phyloP scores from a whole-genome alignment of 225 moss, liverwort and hornwort species.

The Bryoerythrophyllum caledonicum region DNA sequence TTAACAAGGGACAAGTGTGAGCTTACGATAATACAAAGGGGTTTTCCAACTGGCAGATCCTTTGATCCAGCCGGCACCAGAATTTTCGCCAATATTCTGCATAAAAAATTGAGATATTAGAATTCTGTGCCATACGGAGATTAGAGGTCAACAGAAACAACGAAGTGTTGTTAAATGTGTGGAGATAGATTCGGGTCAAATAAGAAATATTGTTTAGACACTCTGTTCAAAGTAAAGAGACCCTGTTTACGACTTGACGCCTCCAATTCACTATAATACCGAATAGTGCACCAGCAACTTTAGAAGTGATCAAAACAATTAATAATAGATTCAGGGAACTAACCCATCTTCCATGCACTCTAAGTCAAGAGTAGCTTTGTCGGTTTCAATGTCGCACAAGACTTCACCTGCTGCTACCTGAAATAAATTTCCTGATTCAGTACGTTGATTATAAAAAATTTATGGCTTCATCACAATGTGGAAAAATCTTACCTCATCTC shows the following conservation, averaged over 20 bases:
- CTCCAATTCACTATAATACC: not conserved
- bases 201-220: not conserved
- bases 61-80: slow-evolving; percentile 78
- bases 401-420: slow-evolving; percentile 91
- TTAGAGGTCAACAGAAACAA: not conserved
- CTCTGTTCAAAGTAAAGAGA: not conserved
- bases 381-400: slow-evolving; percentile 93
- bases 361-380: slow-evolving; percentile 95
- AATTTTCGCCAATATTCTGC: slow-evolving; percentile 88
- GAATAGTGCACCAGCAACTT: not conserved
- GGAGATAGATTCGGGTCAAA: not conserved
- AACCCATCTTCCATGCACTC: slow-evolving; percentile 99
- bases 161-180: not conserved
- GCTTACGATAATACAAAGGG: slow-evolving; percentile 86
- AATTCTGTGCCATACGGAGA: not conserved
- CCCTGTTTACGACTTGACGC: not conserved
- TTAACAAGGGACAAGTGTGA: not conserved
- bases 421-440: slow-evolving; percentile 6
- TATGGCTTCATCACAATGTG: not conserved
- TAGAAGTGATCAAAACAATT: not conserved
- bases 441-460: not conserved
- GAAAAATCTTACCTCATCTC: slow-evolving; percentile 63
- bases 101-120: slow-evolving; percentile 15
- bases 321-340: slow-evolving; percentile 21
- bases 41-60: slow-evolving; percentile 83